phyloP scores from a whole-genome alignment of 192 early-diverging fungal genomes.

The Polychytrium aggregatum region DNA sequence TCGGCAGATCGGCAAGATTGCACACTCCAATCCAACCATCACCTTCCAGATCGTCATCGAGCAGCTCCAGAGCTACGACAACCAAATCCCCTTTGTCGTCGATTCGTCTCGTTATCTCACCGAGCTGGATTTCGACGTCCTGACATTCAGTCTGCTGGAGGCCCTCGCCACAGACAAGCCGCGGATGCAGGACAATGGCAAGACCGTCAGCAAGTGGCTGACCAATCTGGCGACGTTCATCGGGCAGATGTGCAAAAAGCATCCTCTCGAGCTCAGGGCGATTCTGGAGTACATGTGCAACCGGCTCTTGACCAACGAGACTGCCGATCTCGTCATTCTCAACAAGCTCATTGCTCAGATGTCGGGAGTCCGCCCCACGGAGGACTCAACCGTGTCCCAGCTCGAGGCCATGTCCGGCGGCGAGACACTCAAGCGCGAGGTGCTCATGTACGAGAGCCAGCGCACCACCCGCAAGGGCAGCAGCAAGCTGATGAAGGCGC shows the following conservation, averaged over 20 bases:
- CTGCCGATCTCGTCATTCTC: constrained; percentile 55
- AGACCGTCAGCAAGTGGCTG: constrained; percentile 49
- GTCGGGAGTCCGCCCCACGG: constrained; percentile 51
- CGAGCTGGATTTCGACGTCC: constrained; percentile 62
- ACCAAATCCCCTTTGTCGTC: constrained; percentile 58
- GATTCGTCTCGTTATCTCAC: constrained; percentile 68
- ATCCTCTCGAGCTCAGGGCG: constrained; percentile 52
- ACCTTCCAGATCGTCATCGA: constrained; percentile 59
- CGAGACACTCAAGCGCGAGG: constrained; percentile 45
- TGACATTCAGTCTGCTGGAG: constrained; percentile 57
- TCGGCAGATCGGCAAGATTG: constrained; percentile 57
- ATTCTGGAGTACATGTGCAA: constrained; percentile 54
- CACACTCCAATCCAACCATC: constrained; percentile 63
- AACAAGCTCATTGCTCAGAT: constrained; percentile 61
- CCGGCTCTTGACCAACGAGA: constrained; percentile 40
- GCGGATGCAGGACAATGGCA: constrained; percentile 54
- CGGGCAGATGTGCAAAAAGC: constrained; percentile 54
- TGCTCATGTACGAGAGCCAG: constrained; percentile 32
- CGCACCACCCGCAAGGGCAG: constrained; percentile 37
- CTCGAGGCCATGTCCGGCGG: constrained; percentile 52
- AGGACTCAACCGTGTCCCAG: constrained; percentile 47
- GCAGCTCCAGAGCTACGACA: constrained; percentile 62
- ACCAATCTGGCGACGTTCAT: constrained; percentile 50
- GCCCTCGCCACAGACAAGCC: constrained; percentile 41
- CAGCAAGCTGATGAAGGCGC: constrained; percentile 37